phyloP scores from a whole-genome alignment of 2,329 filamentous ascomycete genomes.

The Neofusicoccum umdonicola region DNA sequence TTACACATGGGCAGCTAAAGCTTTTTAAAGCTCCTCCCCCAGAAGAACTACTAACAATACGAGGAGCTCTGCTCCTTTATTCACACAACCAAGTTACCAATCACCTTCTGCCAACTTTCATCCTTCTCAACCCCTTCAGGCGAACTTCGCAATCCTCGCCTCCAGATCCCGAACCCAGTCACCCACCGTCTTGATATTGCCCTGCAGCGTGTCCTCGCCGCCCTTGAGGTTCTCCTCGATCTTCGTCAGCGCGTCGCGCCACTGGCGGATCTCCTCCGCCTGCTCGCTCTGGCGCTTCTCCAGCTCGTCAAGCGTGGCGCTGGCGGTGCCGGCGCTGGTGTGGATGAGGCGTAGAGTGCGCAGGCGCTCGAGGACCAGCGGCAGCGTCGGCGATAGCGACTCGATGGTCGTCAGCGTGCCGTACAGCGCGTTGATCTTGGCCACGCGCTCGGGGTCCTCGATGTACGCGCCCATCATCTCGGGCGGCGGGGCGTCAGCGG shows the following conservation, averaged over 20 bases:
- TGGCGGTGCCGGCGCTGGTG: slow-evolving; percentile 78
- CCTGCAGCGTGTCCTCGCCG: slow-evolving; percentile 67
- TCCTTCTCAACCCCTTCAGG: slow-evolving; percentile 5
- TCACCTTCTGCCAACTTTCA: no score
- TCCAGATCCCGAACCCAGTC: slow-evolving; percentile 88
- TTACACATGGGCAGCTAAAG: slow-evolving; percentile 1
- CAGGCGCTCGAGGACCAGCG: slow-evolving; percentile 79
- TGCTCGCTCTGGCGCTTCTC: slow-evolving; percentile 80
- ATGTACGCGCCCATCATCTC: slow-evolving; percentile 16
- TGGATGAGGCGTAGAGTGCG: slow-evolving; percentile 82
- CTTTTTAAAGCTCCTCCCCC: not conserved
- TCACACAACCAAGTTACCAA: no score
- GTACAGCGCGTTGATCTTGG: slow-evolving; percentile 90
- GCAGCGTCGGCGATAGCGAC: slow-evolving; percentile 77
- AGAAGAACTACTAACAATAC: not conserved
- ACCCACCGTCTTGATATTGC: slow-evolving; percentile 81
- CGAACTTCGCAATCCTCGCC: slow-evolving; percentile 59
- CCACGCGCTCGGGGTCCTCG: slow-evolving; percentile 67
- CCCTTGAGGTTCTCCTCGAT: slow-evolving; percentile 73
- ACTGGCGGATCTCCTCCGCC: slow-evolving; percentile 78
- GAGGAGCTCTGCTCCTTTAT: not conserved
- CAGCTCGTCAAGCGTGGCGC: slow-evolving; percentile 71
- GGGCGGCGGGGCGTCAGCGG: slow-evolving; percentile 28
- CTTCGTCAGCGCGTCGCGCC: slow-evolving; percentile 76
- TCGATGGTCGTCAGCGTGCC: slow-evolving; percentile 86